A percentile compares a stretch with the other conserved stretches of the same genome.
Conservation (phyloP, 495 filamentous ascomycete genomes). For the Trichoderma reesei region DNA sequence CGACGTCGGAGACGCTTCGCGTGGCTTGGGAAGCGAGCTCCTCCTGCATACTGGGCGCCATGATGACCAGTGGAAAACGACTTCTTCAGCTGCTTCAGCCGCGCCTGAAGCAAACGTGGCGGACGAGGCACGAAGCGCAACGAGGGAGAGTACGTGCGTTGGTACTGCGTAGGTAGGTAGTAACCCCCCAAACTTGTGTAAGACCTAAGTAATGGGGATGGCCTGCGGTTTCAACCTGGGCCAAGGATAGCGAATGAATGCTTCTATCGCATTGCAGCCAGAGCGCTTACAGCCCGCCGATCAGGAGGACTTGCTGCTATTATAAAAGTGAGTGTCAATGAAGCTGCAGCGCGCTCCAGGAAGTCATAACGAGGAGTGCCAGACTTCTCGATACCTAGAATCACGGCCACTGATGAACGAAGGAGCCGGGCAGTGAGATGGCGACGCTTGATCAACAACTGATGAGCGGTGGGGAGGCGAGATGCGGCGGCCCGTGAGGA, state of each 20-base stretch:
- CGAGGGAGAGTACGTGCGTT: no score
- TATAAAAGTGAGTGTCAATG: conserved; percentile 4
- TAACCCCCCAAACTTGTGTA: conserved; percentile 6
- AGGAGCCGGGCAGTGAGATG: not conserved
- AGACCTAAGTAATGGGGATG: conserved; percentile 13
- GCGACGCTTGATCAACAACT: not conserved
- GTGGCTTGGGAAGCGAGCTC: conserved; percentile 18
- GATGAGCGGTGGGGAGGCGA: conserved; percentile 3
- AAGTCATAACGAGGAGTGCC: conserved; percentile 30
- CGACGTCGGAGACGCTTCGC: conserved; percentile 34
- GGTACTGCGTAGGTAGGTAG: not conserved
- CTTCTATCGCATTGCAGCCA: conserved; percentile 5
- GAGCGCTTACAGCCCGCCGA: conserved; percentile 5
- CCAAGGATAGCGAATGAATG: not conserved
- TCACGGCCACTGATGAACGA: not conserved
- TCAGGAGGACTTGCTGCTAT: not conserved
- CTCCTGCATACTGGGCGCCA: conserved; percentile 23
- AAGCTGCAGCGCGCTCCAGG: conserved; percentile 9
- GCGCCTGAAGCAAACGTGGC: not conserved
- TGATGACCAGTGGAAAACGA: conserved; percentile 11
- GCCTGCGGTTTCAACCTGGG: not conserved
- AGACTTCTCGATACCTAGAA: conserved; percentile 30
- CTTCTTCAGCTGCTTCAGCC: conserved; percentile 1
- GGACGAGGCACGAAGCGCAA: not conserved
- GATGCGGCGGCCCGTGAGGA: conserved; percentile 1